These are phyloP conservation scores for Phytopythium chamaehyphon DNA, from an alignment of 352 stramenopile genomes.

Conservation along the genomic window DNA sequence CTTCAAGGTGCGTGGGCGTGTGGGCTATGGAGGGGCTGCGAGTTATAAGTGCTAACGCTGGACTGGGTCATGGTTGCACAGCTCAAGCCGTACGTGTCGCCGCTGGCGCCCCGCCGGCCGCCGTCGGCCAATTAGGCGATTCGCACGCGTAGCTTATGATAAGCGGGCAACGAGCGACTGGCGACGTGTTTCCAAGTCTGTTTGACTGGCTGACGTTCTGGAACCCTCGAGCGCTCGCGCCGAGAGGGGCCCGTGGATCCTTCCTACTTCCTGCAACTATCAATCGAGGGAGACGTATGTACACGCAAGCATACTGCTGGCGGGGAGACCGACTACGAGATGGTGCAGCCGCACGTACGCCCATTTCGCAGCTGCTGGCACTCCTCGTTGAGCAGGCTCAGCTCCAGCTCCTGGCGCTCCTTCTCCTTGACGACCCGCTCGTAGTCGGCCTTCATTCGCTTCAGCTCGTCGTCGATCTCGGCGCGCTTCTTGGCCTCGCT, in stretches of 20 bases:
- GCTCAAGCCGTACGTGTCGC: constrained; percentile 85
- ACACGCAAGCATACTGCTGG: background rate
- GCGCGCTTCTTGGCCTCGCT: constrained; percentile 54
- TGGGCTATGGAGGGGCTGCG: background rate
- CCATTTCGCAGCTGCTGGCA: constrained; percentile 72
- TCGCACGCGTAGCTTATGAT: constrained; percentile 1
- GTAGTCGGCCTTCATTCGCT: constrained; percentile 60
- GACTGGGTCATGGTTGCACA: constrained; percentile 12
- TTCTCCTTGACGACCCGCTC: constrained; percentile 79
- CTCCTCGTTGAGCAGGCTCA: constrained; percentile 72
- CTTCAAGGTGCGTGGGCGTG: constrained; percentile 68
- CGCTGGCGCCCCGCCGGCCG: constrained; percentile 55
- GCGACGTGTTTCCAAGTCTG: background rate
- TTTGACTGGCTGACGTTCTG: too few relatives aligned
- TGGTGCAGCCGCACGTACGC: constrained; percentile 61
- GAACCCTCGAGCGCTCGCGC: too few relatives aligned
- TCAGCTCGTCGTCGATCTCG: constrained; percentile 56
- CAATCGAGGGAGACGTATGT: background rate
- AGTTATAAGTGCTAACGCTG: background rate
- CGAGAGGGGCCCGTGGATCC: too few relatives aligned
- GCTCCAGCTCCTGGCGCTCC: constrained; percentile 73
- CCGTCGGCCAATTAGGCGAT: constrained; percentile 26
- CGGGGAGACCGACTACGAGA: constrained; percentile 34
- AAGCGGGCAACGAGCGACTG: constrained; percentile 11
- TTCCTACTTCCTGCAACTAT: constrained; percentile 4